Evolutionary conservation across 2,329 filamentous ascomycete genomes (phyloP).

Genomic region (Arthroderma sp.): DNA sequence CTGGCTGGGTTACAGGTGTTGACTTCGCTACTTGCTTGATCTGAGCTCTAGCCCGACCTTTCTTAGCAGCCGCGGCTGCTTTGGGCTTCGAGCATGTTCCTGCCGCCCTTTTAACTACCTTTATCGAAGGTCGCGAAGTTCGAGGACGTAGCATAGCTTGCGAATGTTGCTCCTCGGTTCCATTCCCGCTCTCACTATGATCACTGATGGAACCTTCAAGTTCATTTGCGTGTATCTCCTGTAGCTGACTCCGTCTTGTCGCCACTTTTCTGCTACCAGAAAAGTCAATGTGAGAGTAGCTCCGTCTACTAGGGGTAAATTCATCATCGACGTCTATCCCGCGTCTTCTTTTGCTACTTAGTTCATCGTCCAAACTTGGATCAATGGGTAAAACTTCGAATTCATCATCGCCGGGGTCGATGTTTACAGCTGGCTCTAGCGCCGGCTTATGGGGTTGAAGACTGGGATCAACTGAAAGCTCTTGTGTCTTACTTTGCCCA

Average conservation of each 20-base stretch:
- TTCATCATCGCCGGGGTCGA: constrained; percentile 1
- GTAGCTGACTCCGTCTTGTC: constrained; percentile 7
- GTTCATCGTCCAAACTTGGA: not conserved
- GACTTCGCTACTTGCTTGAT: not conserved
- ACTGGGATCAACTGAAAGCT: not conserved
- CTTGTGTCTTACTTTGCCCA: constrained; percentile 1
- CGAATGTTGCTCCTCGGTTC: not conserved
- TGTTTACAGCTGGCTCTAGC: not conserved
- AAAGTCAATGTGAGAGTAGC: not conserved
- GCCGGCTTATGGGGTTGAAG: not conserved
- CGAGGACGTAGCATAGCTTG: constrained; percentile 1
- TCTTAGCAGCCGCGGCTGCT: not conserved
- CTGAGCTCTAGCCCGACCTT: not conserved
- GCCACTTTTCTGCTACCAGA: constrained; percentile 1
- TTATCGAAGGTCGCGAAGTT: not conserved
- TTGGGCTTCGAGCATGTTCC: not conserved
- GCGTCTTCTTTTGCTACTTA: constrained; percentile 7
- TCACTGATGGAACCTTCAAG: constrained; percentile 6
- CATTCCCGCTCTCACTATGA: not conserved
- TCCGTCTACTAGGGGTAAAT: constrained; percentile 16
- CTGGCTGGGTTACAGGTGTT: not conserved
- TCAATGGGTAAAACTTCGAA: constrained; percentile 15
- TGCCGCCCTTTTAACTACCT: not conserved
- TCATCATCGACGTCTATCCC: constrained; percentile 17
- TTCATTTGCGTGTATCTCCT: not conserved